Evolutionary conservation across 345 rosid genomes (phyloP), one percentile per base, ranked within the genome.

Genomic region (Citrus medica): DNA sequence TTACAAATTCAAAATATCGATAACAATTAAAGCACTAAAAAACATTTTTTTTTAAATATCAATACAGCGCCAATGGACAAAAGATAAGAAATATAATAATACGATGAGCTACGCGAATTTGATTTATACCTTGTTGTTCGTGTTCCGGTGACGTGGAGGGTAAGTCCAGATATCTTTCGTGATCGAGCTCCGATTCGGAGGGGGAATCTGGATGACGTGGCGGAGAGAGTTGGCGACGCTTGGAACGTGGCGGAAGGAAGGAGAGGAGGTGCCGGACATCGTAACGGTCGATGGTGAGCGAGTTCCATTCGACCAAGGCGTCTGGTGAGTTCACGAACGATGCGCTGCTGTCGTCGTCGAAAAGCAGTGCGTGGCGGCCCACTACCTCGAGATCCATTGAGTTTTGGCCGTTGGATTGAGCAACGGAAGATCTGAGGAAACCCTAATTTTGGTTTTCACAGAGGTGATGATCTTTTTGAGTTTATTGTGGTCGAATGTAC

Each of bases 231-330:
- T 28, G 82, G 66, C 86, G 90, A 74, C 90, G 91, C 79, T 81
- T 88, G 48, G 79, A 80, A 17, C 94, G 97, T 5, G 91, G 92
- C 32, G 98, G 97, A 40, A 92, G 98, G 68, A 89, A 55, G 75
- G 97, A 86, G 82, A 95, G 97, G 82, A 95, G 98, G 82, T 95
- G 99, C 55, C 99, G 99, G 22, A 90, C 98, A 81, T 95, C 98
- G 83, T 95, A 95, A 19, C 99, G 98, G 87, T 95, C 99, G 82
- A 95, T 95, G 76, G 88, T 76, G 65, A 95, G 94, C 71, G 90
- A 87, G 81, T 93, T 91, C 99, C 99, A 95, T 35, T 92, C 97
- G 76, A 95, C 96, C 75, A 95, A 97, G 22, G 99, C 97, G 66
- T 74, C 88, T 25, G 90, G 27, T 9, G 98, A 91, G 88, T 93